phyloP scores from a whole-genome alignment of 2,329 filamentous ascomycete species.

The Fusarium pseudonygamai region DNA sequence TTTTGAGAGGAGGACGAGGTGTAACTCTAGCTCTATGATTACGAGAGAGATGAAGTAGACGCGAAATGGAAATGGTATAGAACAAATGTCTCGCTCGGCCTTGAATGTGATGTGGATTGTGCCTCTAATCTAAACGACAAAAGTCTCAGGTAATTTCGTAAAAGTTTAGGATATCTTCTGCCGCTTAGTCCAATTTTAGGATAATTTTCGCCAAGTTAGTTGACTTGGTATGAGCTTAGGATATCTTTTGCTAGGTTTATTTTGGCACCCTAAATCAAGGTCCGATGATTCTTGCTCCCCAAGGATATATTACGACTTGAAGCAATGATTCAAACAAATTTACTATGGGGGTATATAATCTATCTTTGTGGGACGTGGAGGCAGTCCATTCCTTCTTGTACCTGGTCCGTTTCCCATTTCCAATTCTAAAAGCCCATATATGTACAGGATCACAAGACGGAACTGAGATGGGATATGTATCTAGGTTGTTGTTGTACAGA shows the following conservation, averaged over 20 bases:
- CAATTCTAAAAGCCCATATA: not conserved
- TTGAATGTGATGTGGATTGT: not conserved
- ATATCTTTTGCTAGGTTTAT: not conserved
- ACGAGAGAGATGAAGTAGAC: slow-evolving; percentile 54
- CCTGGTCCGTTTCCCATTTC: not conserved
- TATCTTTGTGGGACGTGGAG: slow-evolving; percentile 1
- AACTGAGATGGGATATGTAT: not conserved
- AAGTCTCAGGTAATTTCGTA: not conserved
- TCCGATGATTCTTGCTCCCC: not conserved
- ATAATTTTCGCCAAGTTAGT: not conserved
- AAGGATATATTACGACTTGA: not conserved
- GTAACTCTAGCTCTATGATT: slow-evolving; percentile 55
- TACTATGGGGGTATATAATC: slow-evolving; percentile 29
- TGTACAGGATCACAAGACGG: not conserved
- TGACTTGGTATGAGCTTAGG: not conserved
- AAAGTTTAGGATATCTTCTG: not conserved
- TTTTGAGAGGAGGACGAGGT: slow-evolving; percentile 43
- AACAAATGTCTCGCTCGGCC: slow-evolving; percentile 20
- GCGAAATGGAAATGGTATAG: slow-evolving; percentile 48
- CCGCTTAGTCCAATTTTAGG: too few species aligned
- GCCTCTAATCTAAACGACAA: not conserved
- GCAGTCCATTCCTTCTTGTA: not conserved
- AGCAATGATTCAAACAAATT: not conserved
- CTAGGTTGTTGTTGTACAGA: not conserved
- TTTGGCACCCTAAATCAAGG: not conserved